Evolutionary conservation across 116 monocot genomes (phyloP), one percentile per base, ranked within the genome.

Genomic region (Iris pallida): DNA sequence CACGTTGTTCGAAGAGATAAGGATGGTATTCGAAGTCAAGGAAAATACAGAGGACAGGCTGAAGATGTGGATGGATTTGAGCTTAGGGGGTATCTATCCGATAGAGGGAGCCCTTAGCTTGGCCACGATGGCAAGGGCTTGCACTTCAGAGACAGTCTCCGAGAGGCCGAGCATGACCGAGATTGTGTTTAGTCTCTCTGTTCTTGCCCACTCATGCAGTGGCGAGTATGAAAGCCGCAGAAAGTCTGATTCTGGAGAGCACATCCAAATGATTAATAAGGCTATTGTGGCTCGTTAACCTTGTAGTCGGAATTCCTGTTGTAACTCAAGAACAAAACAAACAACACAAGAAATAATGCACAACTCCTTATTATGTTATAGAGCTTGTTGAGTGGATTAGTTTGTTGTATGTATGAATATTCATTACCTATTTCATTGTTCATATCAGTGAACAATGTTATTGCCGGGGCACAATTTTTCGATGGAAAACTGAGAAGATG

Each of bases 1-100:
- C 42, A 59, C 66, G 65, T n/a, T 72, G 55, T 42, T 59, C 59
- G 69, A 59, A 68, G 73, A 76, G 55, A 65, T 77, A 59, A 63
- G 59, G 15, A 47, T 13, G 9, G 62, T 82, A n/a, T 30, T 82
- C 19, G 71, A 71, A 7, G n/a, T n/a, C n/a, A 74, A 66, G 14
- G 74, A 78, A 41, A 63, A 61, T 61, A 70, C 17, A 6, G 71
- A 51, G 49, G 73, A 56, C 20, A 77, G 55, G 71, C 47, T 82
- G 48, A 71, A 9, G 62, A 55, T 53, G 42, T 82, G 77, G 77
- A 82, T 82, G 74, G 82, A 82, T 63, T 66, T 70, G 4, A 66
- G 61, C 8, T 46, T 78, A 18, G 55, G 66, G 40, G 73, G 74
- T 0, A 42, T 30, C 0, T 82, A 74, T 65, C 65, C 53, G 7